Base-by-base conservation (phyloP, 1,284 basidiomycete genomes). In the Fomes fomentarius region DNA sequence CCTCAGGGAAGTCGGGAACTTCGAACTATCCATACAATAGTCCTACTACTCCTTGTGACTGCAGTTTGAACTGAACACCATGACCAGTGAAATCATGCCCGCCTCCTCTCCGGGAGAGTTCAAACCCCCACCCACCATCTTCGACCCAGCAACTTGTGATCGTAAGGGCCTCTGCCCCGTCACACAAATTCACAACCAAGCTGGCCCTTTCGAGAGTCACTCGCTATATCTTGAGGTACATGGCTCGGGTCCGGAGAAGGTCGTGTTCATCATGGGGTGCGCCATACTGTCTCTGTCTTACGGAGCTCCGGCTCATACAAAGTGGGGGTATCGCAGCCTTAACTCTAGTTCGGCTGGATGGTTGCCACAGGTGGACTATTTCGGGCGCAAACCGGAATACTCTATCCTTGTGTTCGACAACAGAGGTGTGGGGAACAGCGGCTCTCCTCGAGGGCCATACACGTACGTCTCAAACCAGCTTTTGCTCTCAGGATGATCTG, bases 331-430 rank as follows among this genome's bases (percentile, higher is more conserved):
- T 19, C 21, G 4, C 56, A 77, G 84, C 9, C 61, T 91, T 57
- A 89, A 87, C 67, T 77, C 78, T 56, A 83, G 75, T 49, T 82
- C 78, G 4, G 89, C 87, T 62, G 76, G 78, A 1, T 91, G 88
- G 89, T 66, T 70, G 2, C 66, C 72, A 1, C 88, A 89, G 63
- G 82, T 89, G 3, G 67, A 77, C 10, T 71, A 87, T 62, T 89
- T 90, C 58, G 76, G 73, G 12, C 68, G 73, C 21, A 64, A 71
- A 12, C 72, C 76, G 9, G 71, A 78, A 40, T 81, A 87, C 56
- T 84, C 85, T 0, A 75, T 84, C n/a, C n/a, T n/a, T n/a, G n/a
- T n/a, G n/a, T n/a, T n/a, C 62, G 94, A 96, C 69, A 95, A 96
- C 66, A 80, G 93, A 33, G 94, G 94, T 1, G 92, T 92, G 2